These are phyloP conservation scores for Paracoccidioides lutzii DNA, from an alignment of 2,329 filamentous ascomycete species.

Conservation along the genomic window DNA sequence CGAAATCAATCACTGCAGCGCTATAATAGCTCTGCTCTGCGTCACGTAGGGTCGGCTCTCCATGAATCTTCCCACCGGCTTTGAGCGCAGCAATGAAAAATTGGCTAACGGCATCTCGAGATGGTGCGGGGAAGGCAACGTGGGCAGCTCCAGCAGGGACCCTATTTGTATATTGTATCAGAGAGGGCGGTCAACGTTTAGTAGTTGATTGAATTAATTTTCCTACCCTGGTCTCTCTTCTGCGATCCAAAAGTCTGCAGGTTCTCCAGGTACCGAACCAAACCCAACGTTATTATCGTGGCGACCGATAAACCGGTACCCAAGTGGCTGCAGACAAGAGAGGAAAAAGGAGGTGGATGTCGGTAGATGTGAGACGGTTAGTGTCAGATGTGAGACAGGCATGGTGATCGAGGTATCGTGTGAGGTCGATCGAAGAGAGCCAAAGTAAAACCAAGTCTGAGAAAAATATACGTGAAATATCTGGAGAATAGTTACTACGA, in stretches of 20 bases:
- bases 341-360: slow-evolving; percentile 75
- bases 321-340: slow-evolving; percentile 62
- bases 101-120: slow-evolving; percentile 51
- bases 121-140: slow-evolving; percentile 56
- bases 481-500: neutral
- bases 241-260: slow-evolving; percentile 50
- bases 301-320: slow-evolving; percentile 56
- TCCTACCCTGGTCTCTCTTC: slow-evolving; percentile 46
- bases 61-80: slow-evolving; percentile 49
- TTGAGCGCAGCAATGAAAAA: slow-evolving; percentile 60
- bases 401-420: slow-evolving; percentile 28
- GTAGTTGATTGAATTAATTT: neutral
- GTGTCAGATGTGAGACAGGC: slow-evolving; percentile 50
- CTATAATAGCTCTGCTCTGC: slow-evolving; percentile 46
- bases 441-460: neutral
- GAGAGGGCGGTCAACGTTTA: neutral
- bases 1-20: slow-evolving; percentile 57
- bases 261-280: slow-evolving; percentile 41
- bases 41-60: slow-evolving; percentile 42
- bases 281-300: slow-evolving; percentile 50
- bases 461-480: neutral
- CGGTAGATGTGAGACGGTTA: slow-evolving; percentile 64
- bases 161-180: slow-evolving; percentile 21
- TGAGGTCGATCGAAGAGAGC: neutral
- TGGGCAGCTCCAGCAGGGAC: slow-evolving; percentile 43